Conservation (phyloP, 352 stramenopile genomes). For the Pythium folliculosum region DNA sequence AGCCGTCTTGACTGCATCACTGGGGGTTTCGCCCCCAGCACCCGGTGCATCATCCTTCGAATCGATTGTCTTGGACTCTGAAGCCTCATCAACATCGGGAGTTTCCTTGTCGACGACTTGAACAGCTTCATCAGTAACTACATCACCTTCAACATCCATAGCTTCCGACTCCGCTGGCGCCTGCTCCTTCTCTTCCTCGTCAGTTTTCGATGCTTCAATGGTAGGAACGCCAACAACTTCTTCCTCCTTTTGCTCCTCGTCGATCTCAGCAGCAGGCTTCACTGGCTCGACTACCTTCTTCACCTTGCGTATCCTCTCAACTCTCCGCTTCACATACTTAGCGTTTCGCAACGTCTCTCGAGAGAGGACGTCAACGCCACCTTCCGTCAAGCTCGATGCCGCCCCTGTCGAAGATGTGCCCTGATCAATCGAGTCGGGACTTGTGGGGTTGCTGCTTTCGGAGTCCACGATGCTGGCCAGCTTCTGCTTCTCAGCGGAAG, state of each 20-base stretch:
- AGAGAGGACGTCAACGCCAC: conserved; percentile 1
- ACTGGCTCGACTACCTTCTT: conserved; percentile 12
- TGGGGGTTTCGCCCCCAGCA: neutral
- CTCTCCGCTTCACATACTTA: conserved; percentile 60
- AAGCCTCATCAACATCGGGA: neutral
- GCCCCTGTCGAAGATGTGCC: neutral
- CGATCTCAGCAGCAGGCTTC: neutral
- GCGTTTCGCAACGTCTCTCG: conserved; percentile 29
- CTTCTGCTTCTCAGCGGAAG: conserved; percentile 71
- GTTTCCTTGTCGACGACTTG: neutral
- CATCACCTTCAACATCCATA: conserved; percentile 5
- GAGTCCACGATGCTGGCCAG: conserved; percentile 30
- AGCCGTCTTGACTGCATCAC: neutral
- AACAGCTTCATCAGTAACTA: neutral
- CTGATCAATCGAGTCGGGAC: neutral
- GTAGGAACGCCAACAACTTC: neutral
- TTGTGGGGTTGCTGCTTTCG: neutral
- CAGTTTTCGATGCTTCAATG: neutral
- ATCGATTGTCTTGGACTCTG: neutral
- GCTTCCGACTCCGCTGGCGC: neutral
- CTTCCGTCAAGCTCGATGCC: neutral
- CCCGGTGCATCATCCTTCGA: neutral
- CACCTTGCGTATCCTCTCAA: conserved; percentile 28
- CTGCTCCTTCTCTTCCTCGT: conserved; percentile 3
- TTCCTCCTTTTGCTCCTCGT: conserved; percentile 26